Conservation (phyloP, 192 early-diverging fungal species). For the Kickxella alabastrina region DNA sequence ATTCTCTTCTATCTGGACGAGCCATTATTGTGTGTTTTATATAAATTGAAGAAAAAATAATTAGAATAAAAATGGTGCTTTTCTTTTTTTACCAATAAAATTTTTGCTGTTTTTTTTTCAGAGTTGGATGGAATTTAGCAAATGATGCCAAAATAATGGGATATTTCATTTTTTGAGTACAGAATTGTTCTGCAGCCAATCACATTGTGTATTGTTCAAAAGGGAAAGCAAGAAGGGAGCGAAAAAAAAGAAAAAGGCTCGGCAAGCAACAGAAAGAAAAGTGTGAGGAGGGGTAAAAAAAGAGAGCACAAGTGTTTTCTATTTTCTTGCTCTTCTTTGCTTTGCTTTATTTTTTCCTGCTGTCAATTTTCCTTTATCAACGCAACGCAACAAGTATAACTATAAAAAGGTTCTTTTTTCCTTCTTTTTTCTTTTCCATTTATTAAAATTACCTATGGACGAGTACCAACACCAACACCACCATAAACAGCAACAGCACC, state of each 20-base stretch:
- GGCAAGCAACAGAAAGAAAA: no score
- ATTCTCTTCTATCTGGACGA: slow-evolving; percentile 55
- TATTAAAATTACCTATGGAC: no score
- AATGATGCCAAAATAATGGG: no score
- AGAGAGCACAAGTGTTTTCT: no score
- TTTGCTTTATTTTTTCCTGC: not conserved
- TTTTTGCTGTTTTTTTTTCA: not conserved
- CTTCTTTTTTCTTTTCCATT: not conserved
- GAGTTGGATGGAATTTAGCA: not conserved
- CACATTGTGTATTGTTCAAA: not conserved
- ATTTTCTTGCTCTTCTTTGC: not conserved
- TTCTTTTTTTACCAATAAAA: not conserved
- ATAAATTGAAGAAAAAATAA: not conserved
- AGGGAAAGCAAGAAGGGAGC: no score
- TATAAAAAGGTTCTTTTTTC: not conserved
- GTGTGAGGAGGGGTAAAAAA: no score
- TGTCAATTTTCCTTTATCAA: not conserved
- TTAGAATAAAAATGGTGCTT: not conserved
- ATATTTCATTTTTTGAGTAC: no score
- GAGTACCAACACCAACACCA: slow-evolving; percentile 2
- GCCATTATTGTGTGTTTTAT: slow-evolving; percentile 9
- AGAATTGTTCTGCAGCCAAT: no score
- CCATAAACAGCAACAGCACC: not conserved
- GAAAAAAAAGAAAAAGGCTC: not conserved
- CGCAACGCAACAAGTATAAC: not conserved